phyloP scores from a whole-genome alignment of 2,329 filamentous ascomycete genomes.

The Leptographium radiaticola region DNA sequence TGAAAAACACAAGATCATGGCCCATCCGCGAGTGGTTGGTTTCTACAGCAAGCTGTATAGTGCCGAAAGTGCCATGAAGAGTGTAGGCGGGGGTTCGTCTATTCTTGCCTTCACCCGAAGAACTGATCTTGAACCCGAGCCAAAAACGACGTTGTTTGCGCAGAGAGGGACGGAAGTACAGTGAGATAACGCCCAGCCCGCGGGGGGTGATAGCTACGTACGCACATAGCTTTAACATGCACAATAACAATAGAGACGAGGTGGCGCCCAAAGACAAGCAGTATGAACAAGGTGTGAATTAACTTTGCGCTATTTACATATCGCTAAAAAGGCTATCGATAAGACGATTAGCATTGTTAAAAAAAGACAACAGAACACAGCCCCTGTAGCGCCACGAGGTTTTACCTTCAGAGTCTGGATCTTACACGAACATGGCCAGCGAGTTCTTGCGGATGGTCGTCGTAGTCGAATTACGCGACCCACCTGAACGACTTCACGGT shows the following conservation, averaged over 20 bases:
- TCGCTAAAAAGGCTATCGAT: no score
- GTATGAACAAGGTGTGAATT: no score
- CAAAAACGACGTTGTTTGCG: neutral
- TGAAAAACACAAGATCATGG: conserved; percentile 83
- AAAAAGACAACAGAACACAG: neutral
- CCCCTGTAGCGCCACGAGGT: neutral
- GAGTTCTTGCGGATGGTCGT: conserved; percentile 66
- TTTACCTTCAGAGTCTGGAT: neutral
- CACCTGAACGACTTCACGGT: conserved; percentile 53
- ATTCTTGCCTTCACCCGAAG: conserved; percentile 27
- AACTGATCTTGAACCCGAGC: neutral
- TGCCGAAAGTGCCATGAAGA: conserved; percentile 37
- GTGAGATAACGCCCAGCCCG: neutral
- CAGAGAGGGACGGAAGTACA: neutral
- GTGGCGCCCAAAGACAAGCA: no score
- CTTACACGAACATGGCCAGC: conserved; percentile 39
- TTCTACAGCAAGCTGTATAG: conserved; percentile 79
- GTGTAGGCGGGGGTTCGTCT: conserved; percentile 16
- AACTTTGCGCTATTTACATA: no score
- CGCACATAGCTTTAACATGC: no score
- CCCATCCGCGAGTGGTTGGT: conserved; percentile 69
- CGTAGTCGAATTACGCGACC: conserved; percentile 44
- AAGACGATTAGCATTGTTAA: neutral
- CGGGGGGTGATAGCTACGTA: no score
- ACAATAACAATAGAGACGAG: no score